Evolutionary conservation across 2,329 filamentous ascomycete genomes (phyloP), one percentile per base, ranked within the genome.

Genomic region (Ascochyta pisi): DNA sequence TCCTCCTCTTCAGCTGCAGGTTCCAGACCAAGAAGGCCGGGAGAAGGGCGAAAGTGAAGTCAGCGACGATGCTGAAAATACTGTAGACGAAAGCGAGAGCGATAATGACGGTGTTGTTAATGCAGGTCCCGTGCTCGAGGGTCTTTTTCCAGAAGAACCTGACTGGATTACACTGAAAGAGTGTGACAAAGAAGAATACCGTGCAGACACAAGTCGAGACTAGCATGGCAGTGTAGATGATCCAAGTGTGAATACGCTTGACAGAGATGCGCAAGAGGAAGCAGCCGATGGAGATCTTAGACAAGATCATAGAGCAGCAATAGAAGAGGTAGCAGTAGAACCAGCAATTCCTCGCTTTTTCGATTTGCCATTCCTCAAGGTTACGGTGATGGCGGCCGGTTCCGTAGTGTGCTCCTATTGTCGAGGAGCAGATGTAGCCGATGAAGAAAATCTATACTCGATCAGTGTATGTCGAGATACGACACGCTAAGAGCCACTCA

Each of bases 1-100:
- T 82, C 35, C 76, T 72, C 38, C 69, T 73, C 59, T 81, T 81
- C 58, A 85, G 77, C 48, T 80, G 76, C 26, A 84, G 72, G 23
- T 79, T 69, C 79, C 81, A 83, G 0, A 85, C 70, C 35, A 85
- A 75, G 7, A 78, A 76, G 3, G 81, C 76, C 0, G 83, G 83
- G 3, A 85, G 67, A 3, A 82, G 65, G 1, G 79, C 82, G 22
- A 84, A 75, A 0, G 76, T 75, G 66, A 82, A 80, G 57, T 85
- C 82, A 10, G 75, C 77, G 4, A 79, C 57, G 27, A 79, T 80
- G 54, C 75, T 78, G 54, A 83, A 73, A 23, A 74, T 70, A 34
- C 80, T 81, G 69, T 84, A 81, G 0, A 78, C 69, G 26, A 82
- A 78, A 4, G 76, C 79, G 0, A 79, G 68, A 7, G 65, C 66